These are phyloP conservation scores for Colletotrichum lupini DNA, from an alignment of 2,329 filamentous ascomycete species.

Conservation along the genomic window DNA sequence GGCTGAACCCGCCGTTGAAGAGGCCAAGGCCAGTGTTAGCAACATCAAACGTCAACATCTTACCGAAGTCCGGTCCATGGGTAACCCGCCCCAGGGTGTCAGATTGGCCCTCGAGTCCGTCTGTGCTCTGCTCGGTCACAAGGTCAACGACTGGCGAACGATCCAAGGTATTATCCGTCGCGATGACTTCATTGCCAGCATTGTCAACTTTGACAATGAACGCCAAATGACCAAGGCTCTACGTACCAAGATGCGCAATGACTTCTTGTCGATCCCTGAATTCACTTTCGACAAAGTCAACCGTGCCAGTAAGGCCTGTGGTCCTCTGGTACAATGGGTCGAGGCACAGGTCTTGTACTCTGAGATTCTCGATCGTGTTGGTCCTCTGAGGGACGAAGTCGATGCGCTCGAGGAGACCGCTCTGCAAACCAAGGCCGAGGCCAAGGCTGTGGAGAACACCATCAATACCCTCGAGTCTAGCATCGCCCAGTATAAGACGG, in stretches of 20 bases:
- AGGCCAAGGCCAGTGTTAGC: conserved; percentile 95
- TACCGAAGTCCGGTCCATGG: conserved; percentile 97
- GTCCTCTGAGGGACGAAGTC: conserved; percentile 91
- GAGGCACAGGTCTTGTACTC: conserved; percentile 97
- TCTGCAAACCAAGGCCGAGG: conserved; percentile 91
- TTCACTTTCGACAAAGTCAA: conserved; percentile 98
- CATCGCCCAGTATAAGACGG: conserved; percentile 94
- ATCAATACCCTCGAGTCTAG: conserved; percentile 87
- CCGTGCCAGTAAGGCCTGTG: conserved; percentile 95
- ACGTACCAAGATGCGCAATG: conserved; percentile 89
- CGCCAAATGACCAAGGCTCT: conserved; percentile 88
- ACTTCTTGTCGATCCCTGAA: conserved; percentile 91
- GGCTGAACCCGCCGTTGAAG: conserved; percentile 91
- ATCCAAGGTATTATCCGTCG: conserved; percentile 89
- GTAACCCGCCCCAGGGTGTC: conserved; percentile 89
- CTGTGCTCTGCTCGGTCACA: conserved; percentile 92
- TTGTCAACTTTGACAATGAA: conserved; percentile 97
- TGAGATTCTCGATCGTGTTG: conserved; percentile 95
- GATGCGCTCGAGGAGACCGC: conserved; percentile 87
- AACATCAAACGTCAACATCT: conserved; percentile 98
- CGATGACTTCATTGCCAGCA: conserved; percentile 98
- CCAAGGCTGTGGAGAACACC: conserved; percentile 89
- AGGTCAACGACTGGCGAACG: conserved; percentile 89
- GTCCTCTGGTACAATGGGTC: conserved; percentile 96
- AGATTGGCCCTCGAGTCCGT: conserved; percentile 95